Evolutionary conservation across 164 flowering plant genomes (phyloP).

Genomic region (Paratinospora sagittata): DNA sequence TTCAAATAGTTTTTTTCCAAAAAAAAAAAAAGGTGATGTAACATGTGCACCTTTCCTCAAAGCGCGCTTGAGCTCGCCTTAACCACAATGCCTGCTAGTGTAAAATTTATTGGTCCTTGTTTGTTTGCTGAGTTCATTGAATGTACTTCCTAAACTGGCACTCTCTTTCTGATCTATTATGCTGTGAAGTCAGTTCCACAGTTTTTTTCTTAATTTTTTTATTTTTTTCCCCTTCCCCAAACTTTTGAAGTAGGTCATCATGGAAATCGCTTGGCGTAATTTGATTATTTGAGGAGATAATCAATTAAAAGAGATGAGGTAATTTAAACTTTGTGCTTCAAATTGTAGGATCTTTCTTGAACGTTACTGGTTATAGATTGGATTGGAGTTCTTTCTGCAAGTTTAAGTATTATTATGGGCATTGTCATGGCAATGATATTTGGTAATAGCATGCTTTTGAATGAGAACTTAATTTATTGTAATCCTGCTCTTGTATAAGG

Average conservation of each 20-base stretch:
- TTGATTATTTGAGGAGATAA: not conserved
- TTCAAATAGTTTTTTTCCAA: too few relatives aligned
- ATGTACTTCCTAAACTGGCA: not conserved
- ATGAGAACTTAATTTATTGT: too few relatives aligned
- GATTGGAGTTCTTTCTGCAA: not conserved
- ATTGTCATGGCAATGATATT: not conserved
- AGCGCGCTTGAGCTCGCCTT: too few relatives aligned
- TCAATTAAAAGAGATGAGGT: slow-evolving; percentile 22
- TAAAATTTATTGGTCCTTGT: too few relatives aligned
- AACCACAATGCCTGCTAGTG: too few relatives aligned
- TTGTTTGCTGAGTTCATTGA: not conserved
- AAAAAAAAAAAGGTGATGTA: too few relatives aligned
- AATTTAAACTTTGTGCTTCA: slow-evolving; percentile 1
- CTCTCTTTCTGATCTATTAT: not conserved
- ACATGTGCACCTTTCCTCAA: too few relatives aligned
- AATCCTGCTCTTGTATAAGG: too few relatives aligned
- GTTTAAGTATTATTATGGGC: not conserved
- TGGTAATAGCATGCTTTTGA: not conserved
- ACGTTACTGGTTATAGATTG: too few relatives aligned
- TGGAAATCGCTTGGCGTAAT: slow-evolving; percentile 7
- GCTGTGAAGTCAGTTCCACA: not conserved
- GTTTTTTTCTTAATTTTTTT: not conserved
- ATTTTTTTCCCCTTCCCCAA: not conserved
- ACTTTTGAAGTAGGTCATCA: not conserved
- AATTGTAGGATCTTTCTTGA: not conserved